phyloP scores from a whole-genome alignment of 75 land plant genomes.

The Isoetes taiwanensis region DNA sequence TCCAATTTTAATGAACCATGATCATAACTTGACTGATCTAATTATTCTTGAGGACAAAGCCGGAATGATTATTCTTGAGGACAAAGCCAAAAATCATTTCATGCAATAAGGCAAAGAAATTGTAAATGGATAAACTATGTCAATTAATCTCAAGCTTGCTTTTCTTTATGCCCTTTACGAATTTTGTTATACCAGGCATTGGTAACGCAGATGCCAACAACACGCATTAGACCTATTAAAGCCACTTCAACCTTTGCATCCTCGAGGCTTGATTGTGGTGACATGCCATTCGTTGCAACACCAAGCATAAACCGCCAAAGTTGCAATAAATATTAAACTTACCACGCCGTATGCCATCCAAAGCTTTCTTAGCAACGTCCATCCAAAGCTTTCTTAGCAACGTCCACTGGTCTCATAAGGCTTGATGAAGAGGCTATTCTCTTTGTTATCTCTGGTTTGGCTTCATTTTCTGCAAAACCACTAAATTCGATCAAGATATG shows the following conservation, averaged over 20 bases:
- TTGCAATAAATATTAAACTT: constrained; percentile 53
- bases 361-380: too few relatives aligned
- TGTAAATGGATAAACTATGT: too few relatives aligned
- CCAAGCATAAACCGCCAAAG: constrained; percentile 51
- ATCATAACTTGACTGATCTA: too few relatives aligned
- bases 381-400: constrained; percentile 56
- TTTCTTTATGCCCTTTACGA: too few relatives aligned
- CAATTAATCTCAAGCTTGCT: too few relatives aligned
- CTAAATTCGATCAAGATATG: too few relatives aligned
- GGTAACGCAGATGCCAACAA: constrained; percentile 39
- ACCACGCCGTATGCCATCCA: constrained; percentile 56
- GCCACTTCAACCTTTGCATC: constrained; percentile 50
- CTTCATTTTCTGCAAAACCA: constrained; percentile 17
- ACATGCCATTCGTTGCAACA: constrained; percentile 52
- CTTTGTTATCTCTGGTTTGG: constrained; percentile 48
- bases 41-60: too few relatives aligned
- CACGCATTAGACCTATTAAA: constrained; percentile 27
- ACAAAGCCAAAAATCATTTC: too few relatives aligned
- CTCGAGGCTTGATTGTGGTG: constrained; percentile 52
- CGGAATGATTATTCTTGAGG: too few relatives aligned
- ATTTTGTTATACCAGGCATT: constrained; percentile 60
- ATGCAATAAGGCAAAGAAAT: too few relatives aligned
- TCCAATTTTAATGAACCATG: too few relatives aligned
- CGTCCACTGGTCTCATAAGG: constrained; percentile 50
- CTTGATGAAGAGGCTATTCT: constrained; percentile 42